Evolutionary conservation across 2,329 filamentous ascomycete genomes (phyloP), one percentile per base, ranked within the genome.

Genomic region (Ceratocystis cacaofunesta): DNA sequence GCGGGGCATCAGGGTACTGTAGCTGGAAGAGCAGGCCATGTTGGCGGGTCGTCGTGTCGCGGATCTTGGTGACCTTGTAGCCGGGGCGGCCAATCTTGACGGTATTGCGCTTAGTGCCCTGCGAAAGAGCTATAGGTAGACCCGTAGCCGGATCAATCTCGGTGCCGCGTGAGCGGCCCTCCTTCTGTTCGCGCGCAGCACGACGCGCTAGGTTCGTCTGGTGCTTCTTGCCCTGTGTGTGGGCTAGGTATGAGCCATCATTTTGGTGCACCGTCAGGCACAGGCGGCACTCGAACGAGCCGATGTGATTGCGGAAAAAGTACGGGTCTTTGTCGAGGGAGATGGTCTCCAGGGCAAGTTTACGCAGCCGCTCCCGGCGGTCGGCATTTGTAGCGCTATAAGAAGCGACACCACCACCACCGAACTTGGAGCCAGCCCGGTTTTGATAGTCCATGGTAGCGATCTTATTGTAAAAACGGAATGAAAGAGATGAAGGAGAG

Each of bases 301-400:
- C 94, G 72, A 97, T 90, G 77, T 99, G 92, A 80, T 99, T 99
- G 76, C 95, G 95, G 86, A 99, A 99, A 81, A 97, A 96, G 83
- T 97, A 99, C 0, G 94, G 94, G 78, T 99, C 94, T 78, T 96
- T 97, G 78, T 97, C 94, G 69, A 97, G 89, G 79, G 97, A 92
- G 81, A 99, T 99, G 65, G 91, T 95, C 78, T 99, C 94, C 73
- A 99, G 89, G 67, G 94, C 94, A 73, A 99, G 91, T 79, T 96
- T 96, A 76, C 92, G 91, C 48, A 99, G 87, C 69, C 94, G 92
- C 77, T 99, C 94, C 74, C 94, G 90, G 67, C 94, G 90, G 82
- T 97, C 94, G 70, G 94, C 92, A 76, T 97, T 97, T 69, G 91
- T 95, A 67, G 91, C 90, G 72, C 88, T 92, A 73, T 90, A 85